Evolutionary conservation across 169 alveolate species (phyloP).

Genomic region (Besnoitia besnoiti): DNA sequence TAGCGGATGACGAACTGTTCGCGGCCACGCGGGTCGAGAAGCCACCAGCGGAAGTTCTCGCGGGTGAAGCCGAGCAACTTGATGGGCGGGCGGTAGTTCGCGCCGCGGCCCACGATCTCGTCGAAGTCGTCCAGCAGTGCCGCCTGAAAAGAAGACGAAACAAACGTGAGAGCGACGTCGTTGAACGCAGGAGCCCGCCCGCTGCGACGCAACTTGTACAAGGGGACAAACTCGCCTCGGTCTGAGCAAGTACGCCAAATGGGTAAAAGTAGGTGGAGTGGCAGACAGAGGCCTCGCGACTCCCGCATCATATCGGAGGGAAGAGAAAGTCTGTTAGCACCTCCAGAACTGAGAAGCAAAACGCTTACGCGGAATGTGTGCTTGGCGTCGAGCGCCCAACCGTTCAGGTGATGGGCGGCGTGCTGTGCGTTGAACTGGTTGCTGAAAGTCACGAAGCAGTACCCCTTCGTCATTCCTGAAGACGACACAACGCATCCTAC

Average conservation of each 20-base stretch:
- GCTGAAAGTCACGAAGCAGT: conserved; percentile 83
- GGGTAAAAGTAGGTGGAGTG: not conserved
- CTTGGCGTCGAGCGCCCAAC: conserved; percentile 73
- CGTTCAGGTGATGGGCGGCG: conserved; percentile 74
- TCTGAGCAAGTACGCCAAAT: not conserved
- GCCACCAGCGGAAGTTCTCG: conserved; percentile 87
- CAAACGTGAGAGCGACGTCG: not conserved
- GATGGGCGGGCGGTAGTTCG: conserved; percentile 80
- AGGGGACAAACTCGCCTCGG: too few relatives aligned
- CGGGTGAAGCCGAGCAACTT: conserved; percentile 85
- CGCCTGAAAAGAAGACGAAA: conserved; percentile 62
- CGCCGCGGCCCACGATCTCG: conserved; percentile 75
- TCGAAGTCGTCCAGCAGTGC: conserved; percentile 82
- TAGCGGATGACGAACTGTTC: conserved; percentile 90
- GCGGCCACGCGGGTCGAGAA: conserved; percentile 82
- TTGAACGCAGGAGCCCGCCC: not conserved
- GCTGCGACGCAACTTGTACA: not conserved
- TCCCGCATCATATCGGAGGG: too few relatives aligned
- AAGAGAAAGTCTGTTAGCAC: too few relatives aligned
- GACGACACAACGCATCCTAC: not conserved
- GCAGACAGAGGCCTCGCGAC: conserved; percentile 20
- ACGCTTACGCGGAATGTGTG: conserved; percentile 71
- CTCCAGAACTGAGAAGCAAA: too few relatives aligned
- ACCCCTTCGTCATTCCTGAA: conserved; percentile 75
- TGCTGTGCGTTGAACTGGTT: conserved; percentile 79